Percentiles rank a stretch among this genome's conserved stretches.
phyloP scores from a whole-genome alignment of 1,139 yeast genomes.

The Suhomyces terraborum region DNA sequence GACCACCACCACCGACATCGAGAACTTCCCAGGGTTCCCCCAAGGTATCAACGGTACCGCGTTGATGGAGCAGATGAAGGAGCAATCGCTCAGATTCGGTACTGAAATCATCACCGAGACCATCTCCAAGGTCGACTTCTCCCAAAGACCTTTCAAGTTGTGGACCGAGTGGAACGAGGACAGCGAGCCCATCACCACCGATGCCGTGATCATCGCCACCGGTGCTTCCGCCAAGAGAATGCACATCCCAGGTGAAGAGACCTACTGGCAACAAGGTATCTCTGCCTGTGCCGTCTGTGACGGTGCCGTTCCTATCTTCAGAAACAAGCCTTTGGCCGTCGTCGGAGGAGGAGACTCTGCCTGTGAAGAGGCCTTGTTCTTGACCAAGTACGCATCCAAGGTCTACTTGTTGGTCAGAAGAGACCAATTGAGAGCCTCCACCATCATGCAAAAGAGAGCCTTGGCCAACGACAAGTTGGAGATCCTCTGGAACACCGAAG shows the following conservation, averaged over 20 bases:
- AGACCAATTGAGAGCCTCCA: slow-evolving; percentile 90
- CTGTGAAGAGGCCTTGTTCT: slow-evolving; percentile 95
- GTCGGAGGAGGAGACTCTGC: slow-evolving; percentile 99
- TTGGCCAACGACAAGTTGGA: slow-evolving; percentile 83
- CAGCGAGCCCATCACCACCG: slow-evolving; percentile 85
- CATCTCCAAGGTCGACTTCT: slow-evolving; percentile 83
- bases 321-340: slow-evolving; percentile 96
- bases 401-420: slow-evolving; percentile 92
- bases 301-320: slow-evolving; percentile 98
- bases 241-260: slow-evolving; percentile 92
- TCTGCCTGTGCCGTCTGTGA: slow-evolving; percentile 99
- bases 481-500: slow-evolving; percentile 82
- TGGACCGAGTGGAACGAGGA: slow-evolving; percentile 97
- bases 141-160: slow-evolving; percentile 86
- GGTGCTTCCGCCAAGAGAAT: slow-evolving; percentile 98
- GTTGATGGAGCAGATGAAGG: slow-evolving; percentile 92
- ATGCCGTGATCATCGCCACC: slow-evolving; percentile 89
- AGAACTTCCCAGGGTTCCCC: slow-evolving; percentile 98
- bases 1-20: slow-evolving; percentile 96
- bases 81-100: slow-evolving; percentile 84
- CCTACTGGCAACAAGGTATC: slow-evolving; percentile 98
- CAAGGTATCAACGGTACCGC: slow-evolving; percentile 85
- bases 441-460: slow-evolving; percentile 95
- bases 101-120: slow-evolving; percentile 95
- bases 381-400: slow-evolving; percentile 96